Evolutionary conservation across 495 filamentous ascomycete species (phyloP).

Genomic region (Tuber microsphaerosporum): DNA sequence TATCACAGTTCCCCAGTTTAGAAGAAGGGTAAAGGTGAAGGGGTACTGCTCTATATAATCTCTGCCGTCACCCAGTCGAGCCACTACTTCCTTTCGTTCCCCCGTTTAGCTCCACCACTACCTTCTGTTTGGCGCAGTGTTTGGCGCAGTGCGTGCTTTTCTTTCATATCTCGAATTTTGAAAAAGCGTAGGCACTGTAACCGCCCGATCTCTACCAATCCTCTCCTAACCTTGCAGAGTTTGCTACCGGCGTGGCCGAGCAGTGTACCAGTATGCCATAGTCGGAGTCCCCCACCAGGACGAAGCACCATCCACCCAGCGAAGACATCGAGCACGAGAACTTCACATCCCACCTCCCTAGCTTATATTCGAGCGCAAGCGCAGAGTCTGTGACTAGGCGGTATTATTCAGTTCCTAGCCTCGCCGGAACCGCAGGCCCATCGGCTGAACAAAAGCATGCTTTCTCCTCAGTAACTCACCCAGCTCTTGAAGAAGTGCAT

Average conservation of each 20-base stretch:
- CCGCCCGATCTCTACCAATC: not conserved
- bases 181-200: not conserved
- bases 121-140: not conserved
- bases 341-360: not conserved
- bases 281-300: not conserved
- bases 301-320: not conserved
- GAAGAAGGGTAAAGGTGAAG: not conserved
- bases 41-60: not conserved
- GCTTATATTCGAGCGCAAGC: not conserved
- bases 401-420: not conserved
- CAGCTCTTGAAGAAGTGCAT: not conserved
- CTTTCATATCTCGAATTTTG: not conserved
- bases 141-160: not conserved
- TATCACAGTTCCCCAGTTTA: not conserved
- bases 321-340: not conserved
- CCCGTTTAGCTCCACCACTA: not conserved
- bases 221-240: no score
- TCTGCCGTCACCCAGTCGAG: not conserved
- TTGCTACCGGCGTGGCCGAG: not conserved
- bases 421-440: not conserved
- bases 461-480: not conserved
- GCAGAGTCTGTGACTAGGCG: not conserved
- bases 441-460: not conserved
- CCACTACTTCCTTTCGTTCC: not conserved
- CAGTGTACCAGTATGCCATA: not conserved